Conservation (phyloP, 257 asterid species). For the Salvia rosmarinus region DNA sequence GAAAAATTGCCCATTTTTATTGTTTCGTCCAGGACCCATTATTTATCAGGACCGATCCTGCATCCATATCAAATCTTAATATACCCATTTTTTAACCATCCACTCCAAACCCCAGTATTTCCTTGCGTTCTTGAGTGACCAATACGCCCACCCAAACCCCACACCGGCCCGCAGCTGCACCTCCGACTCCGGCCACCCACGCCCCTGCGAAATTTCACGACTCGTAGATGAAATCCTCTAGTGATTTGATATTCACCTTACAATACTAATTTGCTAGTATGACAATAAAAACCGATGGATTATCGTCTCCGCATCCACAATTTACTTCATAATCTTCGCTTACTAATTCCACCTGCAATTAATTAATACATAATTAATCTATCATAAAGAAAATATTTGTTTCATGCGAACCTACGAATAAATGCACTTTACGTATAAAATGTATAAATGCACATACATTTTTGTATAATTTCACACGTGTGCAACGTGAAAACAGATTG, state of each 20-base stretch:
- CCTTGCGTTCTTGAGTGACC: slow-evolving; percentile 61
- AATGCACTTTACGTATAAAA: no score
- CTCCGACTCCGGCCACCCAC: slow-evolving; percentile 71
- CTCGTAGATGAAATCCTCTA: slow-evolving; percentile 64
- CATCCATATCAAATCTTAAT: slow-evolving; percentile 47
- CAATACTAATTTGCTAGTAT: slow-evolving; percentile 37
- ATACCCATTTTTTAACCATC: slow-evolving; percentile 75
- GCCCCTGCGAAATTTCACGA: slow-evolving; percentile 64
- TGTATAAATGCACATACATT: no score
- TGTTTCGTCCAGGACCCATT: no score
- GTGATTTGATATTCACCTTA: slow-evolving; percentile 79
- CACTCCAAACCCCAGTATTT: slow-evolving; percentile 66
- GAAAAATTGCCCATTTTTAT: no score
- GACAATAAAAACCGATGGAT: slow-evolving; percentile 66
- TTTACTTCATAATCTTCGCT: slow-evolving; percentile 60
- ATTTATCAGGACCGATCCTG: no score
- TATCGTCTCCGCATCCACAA: slow-evolving; percentile 69
- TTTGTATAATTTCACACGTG: neutral
- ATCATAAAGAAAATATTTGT: no score
- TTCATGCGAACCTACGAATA: no score
- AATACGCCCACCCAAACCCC: slow-evolving; percentile 81
- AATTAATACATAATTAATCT: neutral
- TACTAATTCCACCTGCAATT: slow-evolving; percentile 52
- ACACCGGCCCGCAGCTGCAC: slow-evolving; percentile 68
- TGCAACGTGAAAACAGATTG: neutral